A percentile compares a stretch with the other conserved stretches of the same genome.
Evolutionary conservation across 352 stramenopile genomes (phyloP).

Genomic region (Globisporangium canariense): DNA sequence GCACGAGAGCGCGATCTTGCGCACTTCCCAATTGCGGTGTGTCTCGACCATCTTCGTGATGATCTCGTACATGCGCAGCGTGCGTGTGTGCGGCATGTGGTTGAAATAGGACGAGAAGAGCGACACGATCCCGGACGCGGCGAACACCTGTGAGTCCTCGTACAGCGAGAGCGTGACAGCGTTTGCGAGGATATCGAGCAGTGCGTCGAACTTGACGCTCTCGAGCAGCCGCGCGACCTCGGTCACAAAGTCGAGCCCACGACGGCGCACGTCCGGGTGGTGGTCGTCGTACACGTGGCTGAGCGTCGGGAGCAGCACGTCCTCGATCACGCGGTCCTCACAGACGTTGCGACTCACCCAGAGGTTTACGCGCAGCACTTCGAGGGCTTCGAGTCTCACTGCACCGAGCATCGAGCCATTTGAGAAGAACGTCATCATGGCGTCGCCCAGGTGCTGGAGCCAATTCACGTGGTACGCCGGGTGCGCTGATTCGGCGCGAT

Average conservation of each 20-base stretch:
- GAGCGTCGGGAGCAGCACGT: slow-evolving; percentile 73
- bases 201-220: slow-evolving; percentile 73
- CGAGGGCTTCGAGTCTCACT: slow-evolving; percentile 68
- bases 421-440: slow-evolving; percentile 69
- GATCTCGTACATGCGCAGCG: slow-evolving; percentile 81
- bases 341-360: slow-evolving; percentile 76
- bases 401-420: slow-evolving; percentile 33
- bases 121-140: slow-evolving; percentile 53
- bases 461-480: slow-evolving; percentile 68
- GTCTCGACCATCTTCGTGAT: slow-evolving; percentile 62
- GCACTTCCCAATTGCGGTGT: slow-evolving; percentile 61
- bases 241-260: slow-evolving; percentile 61
- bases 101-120: slow-evolving; percentile 81
- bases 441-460: slow-evolving; percentile 48
- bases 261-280: slow-evolving; percentile 50
- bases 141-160: slow-evolving; percentile 65
- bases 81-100: slow-evolving; percentile 61
- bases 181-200: slow-evolving; percentile 77
- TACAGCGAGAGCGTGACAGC: slow-evolving; percentile 59
- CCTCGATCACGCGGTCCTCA: slow-evolving; percentile 83
- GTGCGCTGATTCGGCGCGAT: slow-evolving; percentile 60
- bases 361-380: slow-evolving; percentile 68
- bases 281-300: slow-evolving; percentile 68
- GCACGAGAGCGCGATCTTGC: slow-evolving; percentile 57
- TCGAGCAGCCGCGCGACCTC: slow-evolving; percentile 70